Evolutionary conservation across 495 filamentous ascomycete species (phyloP), one percentile per base, ranked within the genome.

Genomic region (Aspergillus indologenus): DNA sequence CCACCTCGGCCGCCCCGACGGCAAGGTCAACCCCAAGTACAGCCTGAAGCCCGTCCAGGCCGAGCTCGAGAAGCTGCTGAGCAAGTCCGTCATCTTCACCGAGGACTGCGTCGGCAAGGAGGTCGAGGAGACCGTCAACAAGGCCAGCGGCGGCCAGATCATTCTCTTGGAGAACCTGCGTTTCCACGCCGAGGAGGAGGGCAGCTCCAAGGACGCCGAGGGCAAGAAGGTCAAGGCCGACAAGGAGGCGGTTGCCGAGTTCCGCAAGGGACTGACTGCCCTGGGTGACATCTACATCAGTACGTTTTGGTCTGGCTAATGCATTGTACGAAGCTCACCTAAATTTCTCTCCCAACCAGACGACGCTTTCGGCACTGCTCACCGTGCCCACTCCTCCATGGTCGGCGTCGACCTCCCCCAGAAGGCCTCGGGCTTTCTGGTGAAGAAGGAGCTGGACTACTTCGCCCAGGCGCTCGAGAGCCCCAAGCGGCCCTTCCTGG

Each of bases 371-470:
- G 94, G 94, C 72, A 99, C 94, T 54, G 95, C 94, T 44, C 94
- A 99, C 80, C 90, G 94, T 72, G 92, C 87, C 24, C 94, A 99
- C 83, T 96, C 91, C 78, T 96, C 92, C 70, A 99, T 99, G 94
- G 94, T 99, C 68, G 94, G 94, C 66, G 81, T 96, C 52, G 86
- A 97, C 59, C 88, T 98, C 21, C 92, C 94, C 53, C 90, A 96
- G 73, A 96, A 93, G 80, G 94, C 94, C 6, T 88, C 92, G 54
- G 94, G 94, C 51, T 98, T 96, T 86, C 87, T 99, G 65, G 89
- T 99, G 79, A 99, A 99, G 89, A 99, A 98, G 82, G 94, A 99
- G 76, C 90, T 99, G 49, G 93, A 98, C 69, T 99, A 98, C 86
- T 99, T 99, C 73, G 94, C 94, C 56, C 84, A 96, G 81, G 94